Evolutionary conservation across 2,329 filamentous ascomycete genomes (phyloP).

Genomic region (Fusarium abutilonis): DNA sequence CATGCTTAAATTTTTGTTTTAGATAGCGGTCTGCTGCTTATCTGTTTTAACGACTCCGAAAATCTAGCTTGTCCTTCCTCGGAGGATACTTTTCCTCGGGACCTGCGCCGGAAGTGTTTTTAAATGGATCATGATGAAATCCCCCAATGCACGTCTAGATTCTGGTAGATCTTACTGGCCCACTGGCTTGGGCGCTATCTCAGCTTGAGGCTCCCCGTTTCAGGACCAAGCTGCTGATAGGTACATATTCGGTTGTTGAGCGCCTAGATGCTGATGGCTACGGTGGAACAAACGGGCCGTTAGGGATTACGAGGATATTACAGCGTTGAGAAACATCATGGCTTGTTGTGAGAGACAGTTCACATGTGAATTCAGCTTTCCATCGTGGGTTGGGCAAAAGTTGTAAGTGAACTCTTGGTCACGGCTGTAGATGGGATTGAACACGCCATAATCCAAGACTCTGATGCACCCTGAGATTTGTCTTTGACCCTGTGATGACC

Average conservation of each 20-base stretch:
- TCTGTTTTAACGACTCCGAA: slow-evolving; percentile 27
- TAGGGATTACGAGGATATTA: not conserved
- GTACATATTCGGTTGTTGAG: slow-evolving; percentile 10
- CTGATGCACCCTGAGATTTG: slow-evolving; percentile 6
- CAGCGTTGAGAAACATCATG: slow-evolving; percentile 24
- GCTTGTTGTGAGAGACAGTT: slow-evolving; percentile 9
- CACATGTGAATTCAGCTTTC: slow-evolving; percentile 16
- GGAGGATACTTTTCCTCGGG: slow-evolving; percentile 33
- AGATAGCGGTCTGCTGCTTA: slow-evolving; percentile 7
- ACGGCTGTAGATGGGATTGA: not conserved
- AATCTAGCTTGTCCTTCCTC: slow-evolving; percentile 18
- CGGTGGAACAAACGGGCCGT: slow-evolving; percentile 7
- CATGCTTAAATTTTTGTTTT: slow-evolving; percentile 8
- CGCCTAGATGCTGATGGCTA: slow-evolving; percentile 5
- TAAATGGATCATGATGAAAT: slow-evolving; percentile 3
- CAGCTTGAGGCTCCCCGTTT: slow-evolving; percentile 29
- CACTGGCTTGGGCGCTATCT: slow-evolving; percentile 3
- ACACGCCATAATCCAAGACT: not conserved
- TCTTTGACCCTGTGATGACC: slow-evolving; percentile 14
- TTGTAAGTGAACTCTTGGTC: not conserved
- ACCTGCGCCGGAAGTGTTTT: slow-evolving; percentile 20
- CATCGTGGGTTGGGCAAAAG: not conserved
- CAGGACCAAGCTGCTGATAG: slow-evolving; percentile 3
- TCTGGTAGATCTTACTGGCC: slow-evolving; percentile 8
- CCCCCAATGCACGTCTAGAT: not conserved